Evolutionary conservation across 331 rosid species (phyloP), one percentile per base, ranked within the genome.

Genomic region (Spiraea crenata): DNA sequence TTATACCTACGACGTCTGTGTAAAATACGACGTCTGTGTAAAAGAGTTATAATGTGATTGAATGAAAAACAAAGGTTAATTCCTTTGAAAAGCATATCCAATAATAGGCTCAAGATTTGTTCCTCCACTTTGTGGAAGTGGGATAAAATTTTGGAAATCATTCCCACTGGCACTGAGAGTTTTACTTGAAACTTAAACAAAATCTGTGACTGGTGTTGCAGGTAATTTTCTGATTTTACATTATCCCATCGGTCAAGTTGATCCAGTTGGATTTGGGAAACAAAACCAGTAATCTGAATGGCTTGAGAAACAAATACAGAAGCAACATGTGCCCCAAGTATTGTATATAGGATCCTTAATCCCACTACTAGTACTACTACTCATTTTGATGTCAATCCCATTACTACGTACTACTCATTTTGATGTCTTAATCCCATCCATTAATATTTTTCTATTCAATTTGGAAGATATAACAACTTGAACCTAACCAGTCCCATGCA

Each of bases 341-440:
- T 25, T 25, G 31, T 59, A 7, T 34, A 9, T 60, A 8, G 4
- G 34, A 37, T 49, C 31, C 41, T 20, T 16, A 38, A 31, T 46
- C 20, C 67, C 34, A 71, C 69, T 60, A 14, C 9, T 25, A 45
- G n/a, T n/a, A n/a, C n/a, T n/a, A n/a, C 2, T 25, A 25, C 31
- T 25, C 31, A 25, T 54, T 56, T 60, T 44, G 40, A 15, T 52
- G 52, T 52, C 52, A 72, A 50, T 72, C 62, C 41, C 37, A 39
- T 39, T n/a, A n/a, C n/a, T n/a, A n/a, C n/a, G n/a, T n/a, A n/a
- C 2, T 25, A 25, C 31, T 25, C 31, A 25, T 54, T 56, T 60
- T 44, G 40, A 15, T 52, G 52, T 52, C 52, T 3, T 7, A 72
- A 50, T 72, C 62, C 41, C 37, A 39, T 39, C 69, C 8, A 49